Evolutionary conservation across 148 eudicot species (phyloP).

Genomic region (Dysphania ambrosioides): DNA sequence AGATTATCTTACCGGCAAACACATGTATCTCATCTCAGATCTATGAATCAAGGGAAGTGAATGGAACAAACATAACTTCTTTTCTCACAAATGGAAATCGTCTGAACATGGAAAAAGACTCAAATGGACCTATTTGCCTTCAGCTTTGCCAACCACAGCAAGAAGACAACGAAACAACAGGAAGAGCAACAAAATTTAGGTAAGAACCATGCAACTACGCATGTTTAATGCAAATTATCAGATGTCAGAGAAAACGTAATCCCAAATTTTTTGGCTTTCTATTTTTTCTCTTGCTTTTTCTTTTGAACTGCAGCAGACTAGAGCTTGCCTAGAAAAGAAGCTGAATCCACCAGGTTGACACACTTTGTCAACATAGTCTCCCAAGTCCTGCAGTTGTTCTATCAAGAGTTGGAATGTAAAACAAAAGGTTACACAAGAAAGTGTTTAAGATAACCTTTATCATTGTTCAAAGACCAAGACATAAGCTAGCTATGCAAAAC

Average conservation of each 20-base stretch:
- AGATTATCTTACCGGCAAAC: slow-evolving; percentile 1
- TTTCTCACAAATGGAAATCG: slow-evolving; percentile 21
- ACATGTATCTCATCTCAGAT: slow-evolving; percentile 33
- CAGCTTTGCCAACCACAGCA: slow-evolving; percentile 71
- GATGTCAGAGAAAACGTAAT: neutral
- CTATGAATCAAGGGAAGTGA: slow-evolving; percentile 38
- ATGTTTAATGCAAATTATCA: neutral
- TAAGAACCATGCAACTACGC: slow-evolving; percentile 11
- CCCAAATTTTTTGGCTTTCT: neutral
- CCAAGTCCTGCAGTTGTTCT: slow-evolving; percentile 7
- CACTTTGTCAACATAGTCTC: slow-evolving; percentile 9
- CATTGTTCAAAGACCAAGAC: slow-evolving; percentile 15
- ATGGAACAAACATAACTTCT: slow-evolving; percentile 26
- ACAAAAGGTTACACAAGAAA: slow-evolving; percentile 11
- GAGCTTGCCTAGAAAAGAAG: slow-evolving; percentile 24
- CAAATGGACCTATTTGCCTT: slow-evolving; percentile 47
- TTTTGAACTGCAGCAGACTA: slow-evolving; percentile 24
- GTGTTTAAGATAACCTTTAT: too few species aligned
- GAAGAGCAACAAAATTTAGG: slow-evolving; percentile 34
- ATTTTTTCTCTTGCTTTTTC: slow-evolving; percentile 2
- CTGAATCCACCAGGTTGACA: slow-evolving; percentile 10
- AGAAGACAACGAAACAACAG: slow-evolving; percentile 34
- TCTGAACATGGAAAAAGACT: slow-evolving; percentile 36
- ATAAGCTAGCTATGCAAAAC: slow-evolving; percentile 11
- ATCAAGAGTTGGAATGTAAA: slow-evolving; percentile 6